phyloP scores from a whole-genome alignment of 179 eudicot genomes.

The Dionaea muscipula region DNA sequence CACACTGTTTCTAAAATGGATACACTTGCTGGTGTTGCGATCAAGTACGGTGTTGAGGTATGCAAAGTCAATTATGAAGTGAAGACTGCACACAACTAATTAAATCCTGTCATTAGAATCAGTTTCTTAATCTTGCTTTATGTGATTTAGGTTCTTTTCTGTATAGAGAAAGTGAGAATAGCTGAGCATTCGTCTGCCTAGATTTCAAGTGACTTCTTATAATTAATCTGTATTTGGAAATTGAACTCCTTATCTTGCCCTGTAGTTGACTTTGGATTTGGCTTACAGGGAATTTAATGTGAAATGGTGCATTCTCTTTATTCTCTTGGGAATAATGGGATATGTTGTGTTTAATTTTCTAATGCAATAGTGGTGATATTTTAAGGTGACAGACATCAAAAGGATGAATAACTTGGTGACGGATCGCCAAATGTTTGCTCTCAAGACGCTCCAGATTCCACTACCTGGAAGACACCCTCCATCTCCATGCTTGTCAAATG shows the following conservation, averaged over 20 bases:
- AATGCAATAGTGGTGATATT: slow-evolving; percentile 4
- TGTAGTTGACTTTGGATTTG: background rate
- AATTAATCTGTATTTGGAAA: background rate
- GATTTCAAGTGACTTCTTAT: background rate
- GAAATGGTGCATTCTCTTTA: background rate
- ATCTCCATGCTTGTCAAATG: slow-evolving; percentile 59
- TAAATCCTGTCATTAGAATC: too few species aligned
- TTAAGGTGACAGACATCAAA: slow-evolving; percentile 86
- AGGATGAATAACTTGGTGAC: slow-evolving; percentile 67
- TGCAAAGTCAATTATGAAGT: background rate
- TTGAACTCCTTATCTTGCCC: background rate
- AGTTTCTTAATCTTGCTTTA: too few species aligned
- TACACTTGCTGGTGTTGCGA: slow-evolving; percentile 81
- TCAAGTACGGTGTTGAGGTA: slow-evolving; percentile 91
- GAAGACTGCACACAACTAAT: too few species aligned
- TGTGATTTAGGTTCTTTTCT: too few species aligned
- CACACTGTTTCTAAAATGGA: slow-evolving; percentile 62
- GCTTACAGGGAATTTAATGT: background rate
- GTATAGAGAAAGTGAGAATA: too few species aligned
- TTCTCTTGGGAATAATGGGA: background rate
- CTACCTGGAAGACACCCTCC: slow-evolving; percentile 90
- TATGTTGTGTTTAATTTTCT: slow-evolving; percentile 5
- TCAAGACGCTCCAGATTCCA: slow-evolving; percentile 76
- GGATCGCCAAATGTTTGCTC: slow-evolving; percentile 95
- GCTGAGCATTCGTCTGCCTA: background rate